These are phyloP conservation scores for Phaeoacremonium minimum DNA, from an alignment of 2,329 filamentous ascomycete genomes.

Conservation along the genomic window DNA sequence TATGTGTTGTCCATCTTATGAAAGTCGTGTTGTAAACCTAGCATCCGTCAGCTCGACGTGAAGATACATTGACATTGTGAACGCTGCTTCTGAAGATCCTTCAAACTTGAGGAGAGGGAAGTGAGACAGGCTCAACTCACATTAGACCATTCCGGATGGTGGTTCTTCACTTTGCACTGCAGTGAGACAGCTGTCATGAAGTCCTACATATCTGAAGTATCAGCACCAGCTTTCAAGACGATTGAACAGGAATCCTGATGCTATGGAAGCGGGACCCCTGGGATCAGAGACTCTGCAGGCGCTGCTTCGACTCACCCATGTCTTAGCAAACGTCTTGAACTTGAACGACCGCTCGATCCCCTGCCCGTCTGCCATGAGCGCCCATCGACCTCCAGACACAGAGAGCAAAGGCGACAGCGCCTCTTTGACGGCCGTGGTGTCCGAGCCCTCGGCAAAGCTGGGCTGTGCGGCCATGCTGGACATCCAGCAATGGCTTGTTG, in stretches of 20 bases:
- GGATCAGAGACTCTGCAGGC: too few relatives aligned
- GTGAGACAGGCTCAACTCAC: slow-evolving; percentile 39
- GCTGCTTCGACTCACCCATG: slow-evolving; percentile 57
- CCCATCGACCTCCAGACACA: slow-evolving; percentile 39
- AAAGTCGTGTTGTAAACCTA: slow-evolving; percentile 67
- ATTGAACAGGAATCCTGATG: neutral
- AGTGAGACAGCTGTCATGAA: slow-evolving; percentile 72
- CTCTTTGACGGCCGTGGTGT: slow-evolving; percentile 28
- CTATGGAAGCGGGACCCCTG: too few relatives aligned
- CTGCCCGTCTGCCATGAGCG: slow-evolving; percentile 41
- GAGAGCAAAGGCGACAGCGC: slow-evolving; percentile 29
- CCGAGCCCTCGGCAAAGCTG: slow-evolving; percentile 40
- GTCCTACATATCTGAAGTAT: slow-evolving; percentile 39
- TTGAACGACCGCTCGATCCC: slow-evolving; percentile 57
- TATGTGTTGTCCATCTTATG: slow-evolving; percentile 72
- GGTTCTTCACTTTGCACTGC: slow-evolving; percentile 63
- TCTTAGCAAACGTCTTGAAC: slow-evolving; percentile 63
- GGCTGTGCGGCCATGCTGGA: slow-evolving; percentile 9
- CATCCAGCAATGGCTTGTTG: too few relatives aligned
- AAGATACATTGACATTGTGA: too few relatives aligned
- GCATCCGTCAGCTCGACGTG: slow-evolving; percentile 27
- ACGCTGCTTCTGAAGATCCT: too few relatives aligned
- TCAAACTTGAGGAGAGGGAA: too few relatives aligned
- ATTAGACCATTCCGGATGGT: slow-evolving; percentile 76
- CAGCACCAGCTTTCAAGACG: too few relatives aligned